phyloP scores from a whole-genome alignment of 1,284 basidiomycete genomes.

The Cutaneotrichosporon sp. region DNA sequence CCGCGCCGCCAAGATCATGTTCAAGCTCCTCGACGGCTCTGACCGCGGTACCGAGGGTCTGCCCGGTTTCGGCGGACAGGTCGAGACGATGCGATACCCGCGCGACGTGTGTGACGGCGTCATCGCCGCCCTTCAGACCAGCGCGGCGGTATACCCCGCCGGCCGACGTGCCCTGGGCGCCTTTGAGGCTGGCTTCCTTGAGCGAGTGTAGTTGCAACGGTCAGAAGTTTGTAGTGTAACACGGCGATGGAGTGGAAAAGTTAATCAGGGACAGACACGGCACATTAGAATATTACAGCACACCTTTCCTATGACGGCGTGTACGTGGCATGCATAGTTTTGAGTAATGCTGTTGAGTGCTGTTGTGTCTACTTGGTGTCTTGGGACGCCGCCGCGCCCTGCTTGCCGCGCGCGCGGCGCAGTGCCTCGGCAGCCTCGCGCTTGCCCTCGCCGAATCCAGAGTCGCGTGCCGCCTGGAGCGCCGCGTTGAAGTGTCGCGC shows the following conservation, averaged over 20 bases:
- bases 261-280: background rate
- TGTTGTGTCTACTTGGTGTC: background rate
- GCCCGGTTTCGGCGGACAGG: slow-evolving; percentile 19
- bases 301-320: background rate
- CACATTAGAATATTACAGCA: background rate
- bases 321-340: background rate
- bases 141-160: slow-evolving; percentile 29
- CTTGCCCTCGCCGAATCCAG: slow-evolving; percentile 38
- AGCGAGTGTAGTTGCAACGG: slow-evolving; percentile 14
- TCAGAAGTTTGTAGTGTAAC: background rate
- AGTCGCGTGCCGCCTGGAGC: slow-evolving; percentile 27
- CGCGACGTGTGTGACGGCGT: slow-evolving; percentile 28
- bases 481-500: slow-evolving; percentile 31
- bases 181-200: slow-evolving; percentile 41
- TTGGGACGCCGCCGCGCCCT: background rate
- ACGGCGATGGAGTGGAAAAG: background rate
- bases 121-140: slow-evolving; percentile 24
- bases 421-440: slow-evolving; percentile 40
- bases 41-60: slow-evolving; percentile 5
- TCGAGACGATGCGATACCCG: slow-evolving; percentile 36
- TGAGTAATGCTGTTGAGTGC: background rate
- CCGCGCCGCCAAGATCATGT: slow-evolving; percentile 38
- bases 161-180: slow-evolving; percentile 28
- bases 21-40: slow-evolving; percentile 23
- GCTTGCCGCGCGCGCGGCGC: slow-evolving; percentile 13